Base-by-base conservation (phyloP, 1,284 basidiomycete species). In the Blastosporella zonata region DNA sequence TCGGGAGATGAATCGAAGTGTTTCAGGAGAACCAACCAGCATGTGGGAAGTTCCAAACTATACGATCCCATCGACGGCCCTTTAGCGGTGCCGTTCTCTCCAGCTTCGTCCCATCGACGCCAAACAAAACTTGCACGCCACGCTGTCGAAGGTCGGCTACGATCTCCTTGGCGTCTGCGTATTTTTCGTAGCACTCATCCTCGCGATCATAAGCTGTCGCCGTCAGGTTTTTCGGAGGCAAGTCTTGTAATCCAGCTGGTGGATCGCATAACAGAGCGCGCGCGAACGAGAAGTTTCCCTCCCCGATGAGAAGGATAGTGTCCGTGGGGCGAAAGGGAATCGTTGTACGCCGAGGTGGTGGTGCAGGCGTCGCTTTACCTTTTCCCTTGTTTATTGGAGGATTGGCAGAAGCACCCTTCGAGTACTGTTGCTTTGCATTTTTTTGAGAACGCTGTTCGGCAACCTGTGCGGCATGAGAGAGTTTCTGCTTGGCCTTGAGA, bases 11-110 rank as follows among this genome's bases (percentile, higher is more conserved):
- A 4, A 27, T 15, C 6, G 4, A 17, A 15, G 2, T 17, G 9
- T 17, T 18, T 3, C 17, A 6, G 6, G 17, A 34, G 5, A 29
- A 69, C 80, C 59, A 61, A 87, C 95, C 95, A 59, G 89, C 89
- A 72, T 99, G 96, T 43, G 96, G 96, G 61, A 98, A 99, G 64
- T 98, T 97, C 83, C 93, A 98, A 18, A 93, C 84, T 49, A 98
- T 80, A 67, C 81, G 74, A 73, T 93, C 87, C 80, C 90, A 87
- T 53, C 69, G 74, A 60, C 72, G 64, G 42, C 76, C 74, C 54
- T 82, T 85, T 40, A 89, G 66, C 7, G 65, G 59, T 13, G 77
- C 54, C 42, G 72, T 70, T 57, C 77, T 86, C 50, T 88, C 84
- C 35, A 97, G 66, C 49, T 75, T 80, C 3, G 87, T 88, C 2